Base-by-base conservation (phyloP, 495 filamentous ascomycete species). In the Aspergillus bridgeri region DNA sequence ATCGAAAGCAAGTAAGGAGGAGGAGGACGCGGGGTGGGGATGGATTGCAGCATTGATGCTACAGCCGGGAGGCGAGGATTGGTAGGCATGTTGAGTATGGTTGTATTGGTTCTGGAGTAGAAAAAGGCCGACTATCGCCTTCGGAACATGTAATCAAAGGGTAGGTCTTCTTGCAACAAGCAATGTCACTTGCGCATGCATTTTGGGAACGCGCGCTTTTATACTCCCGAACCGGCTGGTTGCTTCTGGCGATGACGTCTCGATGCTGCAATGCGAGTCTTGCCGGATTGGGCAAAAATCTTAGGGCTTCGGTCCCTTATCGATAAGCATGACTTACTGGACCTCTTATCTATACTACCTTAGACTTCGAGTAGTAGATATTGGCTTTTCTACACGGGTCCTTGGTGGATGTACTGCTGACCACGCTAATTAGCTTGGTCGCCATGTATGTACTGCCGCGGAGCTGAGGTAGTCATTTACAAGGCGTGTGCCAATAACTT, bases 211-310 rank as follows among this genome's bases (percentile, higher is more conserved):
- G n/a, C n/a, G n/a, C n/a, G n/a, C n/a, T n/a, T n/a, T n/a, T n/a
- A n/a, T n/a, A n/a, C n/a, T n/a, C n/a, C n/a, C n/a, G n/a, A n/a
- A n/a, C n/a, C n/a, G n/a, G n/a, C n/a, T 38, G 33, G 33, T 23
- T 17, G 48, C 24, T 27, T 17, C 2, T 25, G 6, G 48, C 18
- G 49, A 74, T 72, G 72, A 70, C 69, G 67, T 75, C 59, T 51
- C 9, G 24, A 72, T 75, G 67, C 60, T 52, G 67, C 57, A 73
- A 75, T 71, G 6, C 15, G 8, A 3, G 42, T 25, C 27, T 57
- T 25, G n/a, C 49, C 42, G 42, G 24, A 20, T 54, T 8, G 15
- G 29, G 23, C 22, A 22, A 7, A 1, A n/a, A n/a, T n/a, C n/a
- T n/a, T 57, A 65, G 63, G 63, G 63, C 57, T 62, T 65, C 62